Base-by-base conservation (phyloP, 2,329 filamentous ascomycete genomes). In the Diaporthe sp. region DNA sequence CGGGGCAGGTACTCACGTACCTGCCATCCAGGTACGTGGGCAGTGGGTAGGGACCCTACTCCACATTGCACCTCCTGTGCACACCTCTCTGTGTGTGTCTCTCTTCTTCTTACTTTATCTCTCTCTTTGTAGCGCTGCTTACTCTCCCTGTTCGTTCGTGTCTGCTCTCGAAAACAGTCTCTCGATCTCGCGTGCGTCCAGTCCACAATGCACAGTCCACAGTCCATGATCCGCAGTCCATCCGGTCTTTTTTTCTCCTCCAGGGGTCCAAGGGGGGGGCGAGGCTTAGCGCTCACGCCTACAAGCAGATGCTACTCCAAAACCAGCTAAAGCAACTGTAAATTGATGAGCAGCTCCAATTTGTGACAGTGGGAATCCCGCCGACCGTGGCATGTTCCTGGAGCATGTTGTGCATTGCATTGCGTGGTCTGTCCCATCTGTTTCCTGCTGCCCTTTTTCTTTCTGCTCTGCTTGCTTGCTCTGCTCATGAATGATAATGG, bases 251-350 rank as follows among this genome's bases (percentile, higher is more conserved):
- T 51, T 70, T 39, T 70, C 47, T 39, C 65, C 49, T 42, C 65
- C 65, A 70, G 34, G 65, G 65, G 65, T 53, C 65, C 49, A 53
- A 22, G 49, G 65, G 65, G 65, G 63, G 61, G 42, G 61, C 61
- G 61, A 65, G 63, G 63, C 63, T 53, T 55, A 70, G 65, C 65
- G 65, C 65, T 51, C 65, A 70, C 65, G 34, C 65, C 49, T 42
- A 20, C 49, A 37, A 28, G 63, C 65, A 70, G 65, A 70, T 70
- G 65, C 65, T 55, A 70, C 65, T 42, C 65, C 65, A 70, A 70
- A 70, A 55, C 49, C 65, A 55, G 65, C 65, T 70, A 70, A 55
- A 70, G 65, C 65, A 70, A 70, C 49, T 55, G 65, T 70, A 55
- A 70, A 70, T 70, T 70, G 49, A 51, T 55, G 65, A 31, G 65